Base-by-base conservation (phyloP, 805 yeast genomes). In the Lachancea meyersii region DNA sequence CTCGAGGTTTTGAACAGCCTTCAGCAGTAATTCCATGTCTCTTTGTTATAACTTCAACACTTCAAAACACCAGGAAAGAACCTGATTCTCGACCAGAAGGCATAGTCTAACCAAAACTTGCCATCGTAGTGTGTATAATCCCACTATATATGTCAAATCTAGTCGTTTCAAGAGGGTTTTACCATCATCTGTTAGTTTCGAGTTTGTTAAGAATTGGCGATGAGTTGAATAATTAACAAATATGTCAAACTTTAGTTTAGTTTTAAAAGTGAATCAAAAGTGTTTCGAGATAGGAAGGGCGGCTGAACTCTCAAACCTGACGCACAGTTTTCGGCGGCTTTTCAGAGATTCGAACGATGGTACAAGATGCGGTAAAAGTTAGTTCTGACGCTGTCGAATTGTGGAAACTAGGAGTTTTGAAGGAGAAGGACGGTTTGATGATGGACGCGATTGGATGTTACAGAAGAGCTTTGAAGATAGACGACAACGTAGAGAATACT, bases 371-470 rank as follows among this genome's bases (percentile, higher is more conserved):
- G 16, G 37, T 10, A 9, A 21, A 34, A 3, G 5, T 6, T 22
- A 6, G 27, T 4, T 23, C 31, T 16, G 52, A 57, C 36, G 94
- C 95, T 2, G 64, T 86, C 32, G 70, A 68, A 40, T 64, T 76
- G 18, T 87, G 85, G 67, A 87, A 82, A 51, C 61, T 70, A 39
- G 96, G 87, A 2, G 76, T 80, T 0, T 76, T 72, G 37, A 80
- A 80, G 54, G 96, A 88, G 61, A 67, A 73, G 26, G 74, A 70
- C 38, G 96, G 96, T 0, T 68, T 77, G 47, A 72, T 87, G 77
- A 73, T 85, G n/a, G 95, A 87, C 54, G 96, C 96, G 1, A 78
- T 86, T 21, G 75, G 69, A 38, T 73, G 65, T 49, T 88, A 88
- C 61, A 68, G 94, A 48, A 70, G 72, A 48, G 95, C 96, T 2